A percentile compares a stretch with the other conserved stretches of the same genome.
Conservation (phyloP, 2,329 filamentous ascomycete species). For the Westerdykella sp. region DNA sequence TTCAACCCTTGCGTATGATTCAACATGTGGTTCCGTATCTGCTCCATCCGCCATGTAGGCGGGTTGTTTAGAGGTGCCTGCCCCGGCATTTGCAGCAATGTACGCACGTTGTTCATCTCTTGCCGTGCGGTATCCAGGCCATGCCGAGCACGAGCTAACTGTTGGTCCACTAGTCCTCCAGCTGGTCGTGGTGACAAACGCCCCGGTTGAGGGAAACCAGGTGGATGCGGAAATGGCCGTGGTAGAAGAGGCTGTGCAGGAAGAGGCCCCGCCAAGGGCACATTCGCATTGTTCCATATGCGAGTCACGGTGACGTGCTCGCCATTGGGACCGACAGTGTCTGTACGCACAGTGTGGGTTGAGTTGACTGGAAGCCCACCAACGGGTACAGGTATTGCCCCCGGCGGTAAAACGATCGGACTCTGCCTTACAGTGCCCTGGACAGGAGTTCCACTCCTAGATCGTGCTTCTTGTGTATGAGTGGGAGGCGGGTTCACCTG, state of each 20-base stretch:
- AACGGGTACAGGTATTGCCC: not conserved
- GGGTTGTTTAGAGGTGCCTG: conserved; percentile 12
- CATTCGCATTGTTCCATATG: conserved; percentile 38
- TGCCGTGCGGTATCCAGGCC: conserved; percentile 23
- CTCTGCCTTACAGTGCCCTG: conserved; percentile 10
- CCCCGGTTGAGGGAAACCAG: conserved; percentile 15
- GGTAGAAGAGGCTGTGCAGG: conserved; percentile 16
- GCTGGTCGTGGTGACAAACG: conserved; percentile 9
- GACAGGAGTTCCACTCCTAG: conserved; percentile 5
- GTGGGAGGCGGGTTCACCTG: not conserved
- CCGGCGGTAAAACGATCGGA: not conserved
- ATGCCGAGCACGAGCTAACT: conserved; percentile 16
- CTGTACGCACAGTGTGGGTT: conserved; percentile 44
- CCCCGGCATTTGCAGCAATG: conserved; percentile 3
- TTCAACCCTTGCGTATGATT: conserved; percentile 21
- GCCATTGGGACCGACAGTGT: conserved; percentile 48
- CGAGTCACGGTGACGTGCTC: conserved; percentile 49
- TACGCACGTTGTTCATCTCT: conserved; percentile 29
- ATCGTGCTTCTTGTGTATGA: not conserved
- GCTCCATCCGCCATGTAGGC: conserved; percentile 26
- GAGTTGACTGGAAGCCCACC: conserved; percentile 14
- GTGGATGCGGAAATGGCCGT: conserved; percentile 17
- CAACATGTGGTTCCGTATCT: conserved; percentile 21
- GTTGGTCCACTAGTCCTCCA: conserved; percentile 12
- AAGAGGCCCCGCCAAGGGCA: conserved; percentile 11